These are phyloP conservation scores for Phytopythium chamaehyphon DNA, from an alignment of 352 stramenopile species.

Conservation along the genomic window DNA sequence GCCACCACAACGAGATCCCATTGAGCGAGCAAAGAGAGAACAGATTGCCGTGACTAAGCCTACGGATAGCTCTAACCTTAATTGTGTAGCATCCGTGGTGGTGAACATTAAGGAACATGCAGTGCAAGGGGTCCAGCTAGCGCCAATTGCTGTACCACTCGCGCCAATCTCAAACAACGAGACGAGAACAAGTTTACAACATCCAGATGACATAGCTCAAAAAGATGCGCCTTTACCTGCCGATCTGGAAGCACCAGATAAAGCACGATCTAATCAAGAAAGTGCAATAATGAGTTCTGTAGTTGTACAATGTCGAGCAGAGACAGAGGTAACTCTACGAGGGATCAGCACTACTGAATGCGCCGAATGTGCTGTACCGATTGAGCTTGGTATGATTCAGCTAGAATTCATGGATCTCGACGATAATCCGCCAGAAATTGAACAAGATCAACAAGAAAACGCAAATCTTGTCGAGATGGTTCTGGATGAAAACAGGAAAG, in stretches of 20 bases:
- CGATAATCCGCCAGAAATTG: not conserved
- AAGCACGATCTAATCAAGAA: too few relatives aligned
- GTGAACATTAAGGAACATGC: not conserved
- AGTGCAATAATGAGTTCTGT: too few relatives aligned
- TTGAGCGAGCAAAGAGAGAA: constrained; percentile 4
- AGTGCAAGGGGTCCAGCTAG: not conserved
- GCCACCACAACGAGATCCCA: not conserved
- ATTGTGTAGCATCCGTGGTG: not conserved
- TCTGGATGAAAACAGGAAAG: too few relatives aligned
- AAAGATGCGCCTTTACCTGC: too few relatives aligned
- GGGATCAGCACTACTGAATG: too few relatives aligned
- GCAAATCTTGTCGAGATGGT: too few relatives aligned
- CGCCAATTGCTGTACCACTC: not conserved
- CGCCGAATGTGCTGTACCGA: not conserved
- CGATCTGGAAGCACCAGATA: too few relatives aligned
- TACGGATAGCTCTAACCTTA: too few relatives aligned
- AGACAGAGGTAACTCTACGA: too few relatives aligned
- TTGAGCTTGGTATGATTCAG: constrained; percentile 6
- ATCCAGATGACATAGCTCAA: too few relatives aligned
- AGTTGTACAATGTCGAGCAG: too few relatives aligned
- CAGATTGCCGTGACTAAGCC: not conserved
- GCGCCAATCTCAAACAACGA: not conserved
- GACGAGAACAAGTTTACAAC: not conserved
- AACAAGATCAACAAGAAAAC: too few relatives aligned
- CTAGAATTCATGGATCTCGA: not conserved